Base-by-base conservation (phyloP, 176 grass and related monocot species). In the Oryza officinalis region DNA sequence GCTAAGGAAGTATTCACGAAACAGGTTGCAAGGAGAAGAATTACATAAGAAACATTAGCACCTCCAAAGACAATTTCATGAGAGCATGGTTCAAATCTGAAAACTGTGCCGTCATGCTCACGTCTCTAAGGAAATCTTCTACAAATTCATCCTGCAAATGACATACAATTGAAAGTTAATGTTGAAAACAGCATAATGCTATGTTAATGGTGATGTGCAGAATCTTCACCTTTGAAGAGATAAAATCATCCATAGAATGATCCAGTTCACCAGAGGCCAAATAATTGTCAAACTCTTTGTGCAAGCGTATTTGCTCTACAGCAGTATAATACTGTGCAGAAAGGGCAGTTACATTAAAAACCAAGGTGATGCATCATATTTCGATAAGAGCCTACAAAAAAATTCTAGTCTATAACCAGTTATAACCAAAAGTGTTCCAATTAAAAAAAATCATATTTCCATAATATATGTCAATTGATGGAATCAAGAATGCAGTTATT, bases 41-140 rank as follows among this genome's bases (percentile, higher is more conserved):
- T 35, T 33, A 17, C 17, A 18, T 31, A 33, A 1, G 65, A 35
- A 67, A 13, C 15, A 67, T 67, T 33, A 35, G 65, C 65, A 67
- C 65, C 65, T 75, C 72, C 14, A 75, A 47, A 75, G 72, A 75
- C 72, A 75, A 54, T 18, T 75, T 75, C 52, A 75, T 54, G 46
- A 54, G 72, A 54, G 50, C 72, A 33, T n/a, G 4, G 5, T 54
- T 18, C 46, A 75, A 54, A 75, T 54, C 72, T 75, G 46, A 54
- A 32, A 75, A 75, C 72, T 75, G 17, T 26, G 1, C 22, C 32
- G 10, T 57, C 10, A 1, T 9, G 3, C 50, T 30, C 17, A 54
- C 46, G 30, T 30, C 2, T 10, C 11, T 75, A 2, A 54, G 0
- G 49, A 52, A 26, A 52, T 22, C 50, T 14, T 54, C 49, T 54